Evolutionary conservation across 2,329 filamentous ascomycete species (phyloP).

Genomic region (Penicillium sp.): DNA sequence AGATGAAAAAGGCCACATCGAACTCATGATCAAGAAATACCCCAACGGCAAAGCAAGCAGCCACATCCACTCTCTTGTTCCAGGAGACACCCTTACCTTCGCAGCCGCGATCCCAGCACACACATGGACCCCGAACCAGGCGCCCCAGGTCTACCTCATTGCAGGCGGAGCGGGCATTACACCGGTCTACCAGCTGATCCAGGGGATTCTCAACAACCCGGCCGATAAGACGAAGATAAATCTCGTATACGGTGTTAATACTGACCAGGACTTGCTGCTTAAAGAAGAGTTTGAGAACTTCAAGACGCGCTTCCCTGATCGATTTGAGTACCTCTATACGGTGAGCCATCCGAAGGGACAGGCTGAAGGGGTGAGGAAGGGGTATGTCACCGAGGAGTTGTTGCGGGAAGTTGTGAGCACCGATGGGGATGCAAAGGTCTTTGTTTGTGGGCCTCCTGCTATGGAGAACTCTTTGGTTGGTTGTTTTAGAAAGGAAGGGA

Average conservation of each 20-base stretch:
- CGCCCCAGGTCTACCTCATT: conserved; percentile 60
- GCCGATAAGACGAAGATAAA: conserved; percentile 62
- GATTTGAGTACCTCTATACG: conserved; percentile 59
- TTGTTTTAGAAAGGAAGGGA: conserved; percentile 41
- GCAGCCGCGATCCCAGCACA: conserved; percentile 55
- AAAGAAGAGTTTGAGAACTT: conserved; percentile 56
- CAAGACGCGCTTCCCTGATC: conserved; percentile 51
- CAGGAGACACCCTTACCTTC: conserved; percentile 62
- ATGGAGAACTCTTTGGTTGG: conserved; percentile 57
- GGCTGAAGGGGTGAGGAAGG: conserved; percentile 50
- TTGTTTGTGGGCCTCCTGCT: conserved; percentile 66
- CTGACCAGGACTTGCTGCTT: conserved; percentile 61
- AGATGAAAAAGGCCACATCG: conserved; percentile 60
- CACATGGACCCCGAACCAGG: conserved; percentile 51
- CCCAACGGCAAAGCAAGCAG: conserved; percentile 63
- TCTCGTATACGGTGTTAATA: conserved; percentile 66
- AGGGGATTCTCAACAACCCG: conserved; percentile 61
- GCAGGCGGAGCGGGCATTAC: conserved; percentile 73
- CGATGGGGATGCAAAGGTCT: conserved; percentile 56
- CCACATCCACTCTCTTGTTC: conserved; percentile 64
- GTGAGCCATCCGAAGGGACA: conserved; percentile 47
- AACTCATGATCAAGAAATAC: conserved; percentile 68
- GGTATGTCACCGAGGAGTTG: conserved; percentile 59
- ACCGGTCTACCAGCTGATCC: conserved; percentile 64
- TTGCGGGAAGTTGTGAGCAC: conserved; percentile 51